Evolutionary conservation across 164 flowering plant genomes (phyloP), one percentile per base, ranked within the genome.

Genomic region (Santalum album): DNA sequence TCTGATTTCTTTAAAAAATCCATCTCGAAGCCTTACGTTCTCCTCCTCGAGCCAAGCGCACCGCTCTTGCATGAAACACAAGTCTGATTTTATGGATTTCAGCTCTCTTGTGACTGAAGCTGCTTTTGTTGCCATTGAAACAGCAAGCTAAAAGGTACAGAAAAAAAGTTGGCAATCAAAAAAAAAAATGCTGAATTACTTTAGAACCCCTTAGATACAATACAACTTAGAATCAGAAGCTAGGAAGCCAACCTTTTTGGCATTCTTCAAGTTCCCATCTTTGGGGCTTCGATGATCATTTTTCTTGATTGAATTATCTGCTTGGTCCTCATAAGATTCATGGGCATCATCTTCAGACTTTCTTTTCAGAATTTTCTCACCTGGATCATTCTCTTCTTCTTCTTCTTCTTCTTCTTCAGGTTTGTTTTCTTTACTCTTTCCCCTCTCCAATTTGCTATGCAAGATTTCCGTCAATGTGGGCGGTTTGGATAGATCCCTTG

Each of bases 121-220:
- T 23, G 96, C 90, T 73, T 79, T 92, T 26, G 81, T 65, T 26
- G 98, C 94, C 96, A 92, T 82, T 20, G 96, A 79, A 35, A 78
- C 55, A 22, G 96, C 98, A 60, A 88, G 77, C 96, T 91, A 56
- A 57, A 9, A 32, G 34, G 18, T 47, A 14, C 7, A 38, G 17
- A 42, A 46, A 61, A 16, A 20, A 54, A 48, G 4, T 38, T 38
- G 17, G 42, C 42, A 38, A 38, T 11, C 16, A 10, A 38, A 12
- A 38, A 38, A 14, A n/a, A n/a, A n/a, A n/a, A n/a, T n/a, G n/a
- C n/a, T n/a, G n/a, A n/a, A n/a, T n/a, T n/a, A n/a, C n/a, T n/a
- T n/a, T n/a, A n/a, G n/a, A n/a, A n/a, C n/a, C n/a, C n/a, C n/a
- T n/a, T n/a, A n/a, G n/a, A n/a, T n/a, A n/a, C n/a, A n/a, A n/a